These are phyloP conservation scores for Neonectria coccinea DNA, from an alignment of 2,329 filamentous ascomycete genomes.

Conservation along the genomic window DNA sequence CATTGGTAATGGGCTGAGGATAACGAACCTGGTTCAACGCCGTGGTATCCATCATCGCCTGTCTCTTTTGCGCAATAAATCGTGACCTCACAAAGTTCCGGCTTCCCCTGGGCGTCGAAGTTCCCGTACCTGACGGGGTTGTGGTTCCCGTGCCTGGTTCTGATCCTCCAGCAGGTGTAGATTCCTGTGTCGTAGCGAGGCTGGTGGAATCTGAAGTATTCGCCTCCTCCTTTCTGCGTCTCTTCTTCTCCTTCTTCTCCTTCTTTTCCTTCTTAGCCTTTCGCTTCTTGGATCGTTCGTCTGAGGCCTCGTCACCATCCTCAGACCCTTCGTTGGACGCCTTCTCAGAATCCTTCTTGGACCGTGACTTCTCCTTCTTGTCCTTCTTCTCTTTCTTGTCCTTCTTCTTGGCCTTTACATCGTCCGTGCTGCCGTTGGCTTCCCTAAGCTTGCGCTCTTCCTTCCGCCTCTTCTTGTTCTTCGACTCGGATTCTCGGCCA, in stretches of 20 bases:
- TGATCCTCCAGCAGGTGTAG: conserved; percentile 45
- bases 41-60: conserved; percentile 82
- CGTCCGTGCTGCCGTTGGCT: conserved; percentile 33
- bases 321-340: conserved; percentile 33
- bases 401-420: conserved; percentile 36
- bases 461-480: conserved; percentile 53
- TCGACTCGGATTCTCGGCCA: conserved; percentile 47
- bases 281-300: conserved; percentile 49
- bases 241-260: conserved; percentile 61
- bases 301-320: conserved; percentile 40
- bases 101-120: conserved; percentile 62
- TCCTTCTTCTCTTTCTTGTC: conserved; percentile 56
- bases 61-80: conserved; percentile 89
- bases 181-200: conserved; percentile 31
- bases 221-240: conserved; percentile 60
- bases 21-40: conserved; percentile 85
- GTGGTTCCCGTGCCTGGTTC: conserved; percentile 54
- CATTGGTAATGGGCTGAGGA: conserved; percentile 50
- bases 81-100: conserved; percentile 82
- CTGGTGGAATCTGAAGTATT: conserved; percentile 31
- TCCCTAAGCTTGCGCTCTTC: conserved; percentile 53
- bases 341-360: conserved; percentile 42
- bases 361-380: conserved; percentile 44
- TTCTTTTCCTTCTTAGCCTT: conserved; percentile 58
- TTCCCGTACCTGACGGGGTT: conserved; percentile 57